Base-by-base conservation (phyloP, 2,329 filamentous ascomycete genomes). In the Leptoxyphium fumago region DNA sequence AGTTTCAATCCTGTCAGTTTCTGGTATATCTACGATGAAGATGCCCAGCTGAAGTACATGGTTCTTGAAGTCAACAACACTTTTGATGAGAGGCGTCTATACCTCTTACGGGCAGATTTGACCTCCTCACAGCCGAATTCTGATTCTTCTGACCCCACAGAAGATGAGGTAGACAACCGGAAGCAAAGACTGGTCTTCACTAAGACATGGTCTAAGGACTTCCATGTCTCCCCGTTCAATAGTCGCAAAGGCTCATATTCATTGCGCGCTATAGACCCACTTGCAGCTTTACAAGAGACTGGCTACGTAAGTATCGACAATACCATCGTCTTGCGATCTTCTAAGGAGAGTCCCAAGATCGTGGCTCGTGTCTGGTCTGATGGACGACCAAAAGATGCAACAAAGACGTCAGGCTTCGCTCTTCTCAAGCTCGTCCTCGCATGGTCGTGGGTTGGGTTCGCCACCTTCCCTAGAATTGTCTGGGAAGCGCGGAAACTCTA, bases 151-250 rank as follows among this genome's bases (percentile, higher is more conserved):
- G 17, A 41, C 21, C 13, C 14, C 11, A 14, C 5, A 28, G 49
- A 46, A n/a, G 45, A 41, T 8, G 42, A 46, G 1, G 41, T 29
- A 1, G 28, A 46, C 14, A 28, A 43, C 11, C 39, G 30, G 47
- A 36, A 48, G 21, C 40, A 28, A 52, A 53, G 38, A 43, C 46
- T 51, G 14, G 49, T 59, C 4, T 71, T 79, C 54, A 69, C 62
- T 13, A 66, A 71, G 15, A 63, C 64, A 0, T 83, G 77, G 75
- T 60, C 64, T 5, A 87, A 88, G 52, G 80, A 84, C 50, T 84
- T 87, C 50, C 82, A 85, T 55, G 79, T 85, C 14, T 86, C 80
- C 1, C 79, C 80, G 0, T 87, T 87, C 67, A 87, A 82, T 56
- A 67, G 67, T 39, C 57, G 69, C 26, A 66, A 70, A 48, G 68